phyloP scores from a whole-genome alignment of 2,329 filamentous ascomycete species.

The Parafenestella ontariensis region DNA sequence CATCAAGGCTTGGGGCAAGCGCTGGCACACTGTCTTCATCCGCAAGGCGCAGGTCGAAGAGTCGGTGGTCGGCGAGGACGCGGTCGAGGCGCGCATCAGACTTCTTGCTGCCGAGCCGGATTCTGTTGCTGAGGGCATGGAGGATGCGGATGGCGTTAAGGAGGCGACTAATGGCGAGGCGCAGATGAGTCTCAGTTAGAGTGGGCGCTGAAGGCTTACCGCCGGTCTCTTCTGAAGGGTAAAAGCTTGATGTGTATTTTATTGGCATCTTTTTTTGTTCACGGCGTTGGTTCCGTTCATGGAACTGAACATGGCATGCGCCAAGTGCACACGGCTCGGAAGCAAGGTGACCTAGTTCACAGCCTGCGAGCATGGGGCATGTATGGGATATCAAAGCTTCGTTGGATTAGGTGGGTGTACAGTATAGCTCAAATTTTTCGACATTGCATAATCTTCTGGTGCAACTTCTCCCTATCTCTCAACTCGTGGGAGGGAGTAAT shows the following conservation, averaged over 20 bases:
- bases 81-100: conserved; percentile 56
- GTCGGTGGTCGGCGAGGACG: conserved; percentile 66
- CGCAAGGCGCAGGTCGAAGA: conserved; percentile 87
- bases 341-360: neutral
- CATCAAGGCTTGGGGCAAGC: conserved; percentile 79
- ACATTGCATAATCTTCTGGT: too few relatives aligned
- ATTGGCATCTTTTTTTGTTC: neutral
- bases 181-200: conserved; percentile 21
- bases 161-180: conserved; percentile 37
- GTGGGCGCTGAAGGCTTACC: neutral
- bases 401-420: neutral
- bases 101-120: conserved; percentile 41
- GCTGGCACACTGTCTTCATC: conserved; percentile 86
- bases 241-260: neutral
- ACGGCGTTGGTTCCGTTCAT: neutral
- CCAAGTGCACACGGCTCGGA: neutral
- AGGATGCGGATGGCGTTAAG: conserved; percentile 25
- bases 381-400: neutral
- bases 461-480: too few relatives aligned
- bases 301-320: neutral
- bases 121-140: conserved; percentile 25
- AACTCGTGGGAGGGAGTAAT: too few relatives aligned
- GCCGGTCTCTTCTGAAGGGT: neutral
- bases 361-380: neutral
- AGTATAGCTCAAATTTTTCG: neutral